Evolutionary conservation across 768 basidiomycete genomes (phyloP), one percentile per base, ranked within the genome.

Genomic region (Leccinum longicurvipes): DNA sequence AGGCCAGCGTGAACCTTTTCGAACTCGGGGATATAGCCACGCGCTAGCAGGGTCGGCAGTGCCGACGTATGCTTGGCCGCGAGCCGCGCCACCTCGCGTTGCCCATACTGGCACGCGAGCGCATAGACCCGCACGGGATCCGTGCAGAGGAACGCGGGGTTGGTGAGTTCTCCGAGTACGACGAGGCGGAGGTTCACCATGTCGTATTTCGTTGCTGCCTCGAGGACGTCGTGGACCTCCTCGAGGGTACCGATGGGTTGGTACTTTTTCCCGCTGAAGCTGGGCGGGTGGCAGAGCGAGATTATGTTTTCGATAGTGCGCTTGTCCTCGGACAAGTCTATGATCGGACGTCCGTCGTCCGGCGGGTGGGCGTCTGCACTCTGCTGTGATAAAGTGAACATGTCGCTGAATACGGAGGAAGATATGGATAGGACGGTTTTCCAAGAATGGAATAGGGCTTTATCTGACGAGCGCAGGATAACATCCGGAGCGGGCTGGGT

Each of bases 391-490:
- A 65, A 15, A 17, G 48, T 29, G 50, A 63, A 58, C 64, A 63
- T 60, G 28, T 44, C 50, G 3, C 21, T 19, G 47, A 66, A 65
- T 0, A 64, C 28, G 0, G 64, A 46, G 3, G 64, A 66, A 4
- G 54, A 47, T 0, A 63, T 28, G 15, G 54, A 55, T 8, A 60
- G 19, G 2, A 60, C 4, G 0, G 25, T 29, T 17, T 58, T 63
- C 61, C 54, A 63, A 5, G 58, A 50, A 1, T 45, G 6, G 29
- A 60, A 56, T 3, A n/a, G 24, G 3, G 21, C 3, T 17, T 31
- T 28, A 34, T 63, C 58, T 14, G 64, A 58, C 15, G 58, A 57
- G 14, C 61, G 56, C 14, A 66, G 54, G 27, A 60, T 24, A 17
- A 63, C 11, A 44, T 65, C 64, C 1, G 57, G n/a, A 15, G 54